Conservation (phyloP, 768 basidiomycete species). For the Terana coerulea region DNA sequence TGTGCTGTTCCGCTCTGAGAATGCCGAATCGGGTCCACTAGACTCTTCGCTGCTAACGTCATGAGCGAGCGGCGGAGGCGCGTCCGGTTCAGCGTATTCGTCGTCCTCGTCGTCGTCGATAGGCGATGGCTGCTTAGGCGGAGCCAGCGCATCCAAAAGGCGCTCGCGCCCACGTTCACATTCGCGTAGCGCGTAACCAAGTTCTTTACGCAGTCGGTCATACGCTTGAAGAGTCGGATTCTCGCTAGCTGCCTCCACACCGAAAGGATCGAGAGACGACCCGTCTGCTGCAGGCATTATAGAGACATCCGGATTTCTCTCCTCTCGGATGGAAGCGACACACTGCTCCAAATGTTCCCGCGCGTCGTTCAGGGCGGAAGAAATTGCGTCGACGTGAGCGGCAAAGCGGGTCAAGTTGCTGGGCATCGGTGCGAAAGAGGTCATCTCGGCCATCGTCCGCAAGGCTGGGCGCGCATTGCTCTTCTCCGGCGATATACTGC, state of each 20-base stretch:
- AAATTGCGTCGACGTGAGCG: constrained; percentile 68
- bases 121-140: constrained; percentile 26
- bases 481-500: constrained; percentile 11
- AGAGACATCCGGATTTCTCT: constrained; percentile 4
- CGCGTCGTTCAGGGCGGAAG: constrained; percentile 67
- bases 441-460: constrained; percentile 22
- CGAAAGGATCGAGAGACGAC: not conserved
- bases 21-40: constrained; percentile 7
- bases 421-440: constrained; percentile 73
- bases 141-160: constrained; percentile 54
- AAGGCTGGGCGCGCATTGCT: not conserved
- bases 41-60: constrained; percentile 19
- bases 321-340: constrained; percentile 49
- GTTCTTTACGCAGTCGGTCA: constrained; percentile 69
- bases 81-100: constrained; percentile 12
- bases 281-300: constrained; percentile 1
- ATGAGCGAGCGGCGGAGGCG: constrained; percentile 38
- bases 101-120: constrained; percentile 36
- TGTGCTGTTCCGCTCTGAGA: not conserved
- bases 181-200: constrained; percentile 75
- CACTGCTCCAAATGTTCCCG: constrained; percentile 63
- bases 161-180: constrained; percentile 76
- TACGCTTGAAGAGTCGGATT: constrained; percentile 62
- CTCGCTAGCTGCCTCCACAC: constrained; percentile 11
- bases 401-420: constrained; percentile 67